Percentiles rank a stretch among this genome's conserved stretches.
phyloP scores from a whole-genome alignment of 1,139 yeast genomes.

The Yarrowia galli region DNA sequence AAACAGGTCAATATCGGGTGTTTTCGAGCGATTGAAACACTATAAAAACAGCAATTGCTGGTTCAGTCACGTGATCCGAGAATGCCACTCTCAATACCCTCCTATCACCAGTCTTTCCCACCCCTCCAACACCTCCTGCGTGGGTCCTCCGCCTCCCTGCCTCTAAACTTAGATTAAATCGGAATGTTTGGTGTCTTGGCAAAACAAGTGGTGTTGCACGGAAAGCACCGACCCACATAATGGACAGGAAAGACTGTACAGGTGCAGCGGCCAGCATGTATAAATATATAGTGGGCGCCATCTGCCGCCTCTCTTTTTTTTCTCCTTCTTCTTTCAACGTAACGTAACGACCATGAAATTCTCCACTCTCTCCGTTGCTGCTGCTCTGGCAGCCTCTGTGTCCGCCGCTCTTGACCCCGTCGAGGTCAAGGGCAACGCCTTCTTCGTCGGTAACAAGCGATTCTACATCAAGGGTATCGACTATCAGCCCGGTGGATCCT shows the following conservation, averaged over 20 bases:
- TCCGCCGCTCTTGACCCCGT: constrained; percentile 46
- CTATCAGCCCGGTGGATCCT: constrained; percentile 58
- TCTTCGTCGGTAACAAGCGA: constrained; percentile 79
- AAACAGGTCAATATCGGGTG: too few species aligned
- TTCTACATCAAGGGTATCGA: constrained; percentile 84
- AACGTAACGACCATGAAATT: constrained; percentile 17
- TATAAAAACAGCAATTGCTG: not conserved
- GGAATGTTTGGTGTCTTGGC: constrained; percentile 38
- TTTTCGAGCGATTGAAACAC: not conserved
- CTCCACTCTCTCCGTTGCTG: constrained; percentile 29
- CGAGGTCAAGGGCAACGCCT: constrained; percentile 59
- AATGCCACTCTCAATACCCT: not conserved
- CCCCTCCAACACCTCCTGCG: not conserved
- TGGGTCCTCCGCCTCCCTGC: constrained; percentile 13
- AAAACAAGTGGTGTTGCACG: constrained; percentile 29
- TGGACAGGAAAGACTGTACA: not conserved
- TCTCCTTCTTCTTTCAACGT: not conserved
- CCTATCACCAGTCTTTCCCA: too few species aligned
- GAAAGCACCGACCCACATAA: not conserved
- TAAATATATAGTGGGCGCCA: constrained; percentile 6
- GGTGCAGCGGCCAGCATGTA: constrained; percentile 13
- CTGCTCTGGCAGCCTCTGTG: constrained; percentile 42
- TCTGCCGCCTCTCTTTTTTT: not conserved
- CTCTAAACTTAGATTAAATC: constrained; percentile 29
- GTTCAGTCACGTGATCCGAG: not conserved